A percentile compares a stretch with the other conserved stretches of the same genome.
phyloP scores from a whole-genome alignment of 345 rosid species.

The Aegle marmelos region DNA sequence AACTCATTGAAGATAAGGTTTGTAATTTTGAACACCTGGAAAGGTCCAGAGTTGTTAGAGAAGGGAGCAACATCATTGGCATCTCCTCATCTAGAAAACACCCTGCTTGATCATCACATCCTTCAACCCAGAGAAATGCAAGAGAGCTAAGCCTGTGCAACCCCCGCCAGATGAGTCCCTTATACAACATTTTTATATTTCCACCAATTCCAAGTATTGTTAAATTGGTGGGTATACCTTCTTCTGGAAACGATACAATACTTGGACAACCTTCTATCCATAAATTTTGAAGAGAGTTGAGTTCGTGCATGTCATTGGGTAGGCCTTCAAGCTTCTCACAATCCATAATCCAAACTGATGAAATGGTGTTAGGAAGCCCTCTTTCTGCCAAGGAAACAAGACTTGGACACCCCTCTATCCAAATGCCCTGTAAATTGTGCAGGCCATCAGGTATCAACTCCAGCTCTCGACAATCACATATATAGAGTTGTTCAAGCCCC shows the following conservation, averaged over 20 bases:
- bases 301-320: neutral
- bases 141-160: neutral
- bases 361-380: neutral
- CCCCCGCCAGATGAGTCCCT: neutral
- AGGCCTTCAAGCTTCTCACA: neutral
- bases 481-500: neutral
- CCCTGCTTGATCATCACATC: neutral
- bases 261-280: neutral
- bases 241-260: neutral
- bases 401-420: neutral
- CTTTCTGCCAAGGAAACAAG: neutral
- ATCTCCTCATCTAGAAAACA: neutral
- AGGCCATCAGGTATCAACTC: neutral
- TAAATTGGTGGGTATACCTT: neutral
- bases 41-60: too few relatives aligned
- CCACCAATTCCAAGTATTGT: neutral
- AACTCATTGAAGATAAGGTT: too few relatives aligned
- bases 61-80: too few relatives aligned
- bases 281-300: neutral
- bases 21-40: too few relatives aligned
- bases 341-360: fast-evolving
- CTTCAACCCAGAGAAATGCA: neutral
- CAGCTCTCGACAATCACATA: neutral
- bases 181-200: neutral
- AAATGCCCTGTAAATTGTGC: neutral